phyloP scores from a whole-genome alignment of 306 rosid genomes.

The Cucumis hystrix region DNA sequence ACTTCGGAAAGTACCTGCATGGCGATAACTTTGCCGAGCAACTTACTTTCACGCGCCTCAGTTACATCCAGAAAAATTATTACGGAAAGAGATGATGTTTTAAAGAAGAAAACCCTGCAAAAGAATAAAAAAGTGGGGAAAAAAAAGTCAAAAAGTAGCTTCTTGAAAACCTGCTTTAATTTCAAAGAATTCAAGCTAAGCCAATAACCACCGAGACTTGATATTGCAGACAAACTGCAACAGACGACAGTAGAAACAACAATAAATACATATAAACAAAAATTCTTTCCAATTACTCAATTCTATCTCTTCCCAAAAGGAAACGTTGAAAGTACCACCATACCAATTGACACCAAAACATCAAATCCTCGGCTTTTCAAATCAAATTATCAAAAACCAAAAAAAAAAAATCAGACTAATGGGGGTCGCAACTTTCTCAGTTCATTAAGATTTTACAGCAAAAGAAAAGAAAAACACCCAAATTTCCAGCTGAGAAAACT shows the following conservation, averaged over 20 bases:
- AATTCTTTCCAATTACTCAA: neutral
- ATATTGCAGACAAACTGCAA: neutral
- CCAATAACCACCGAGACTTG: neutral
- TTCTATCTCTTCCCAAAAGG: neutral
- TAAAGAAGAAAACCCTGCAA: neutral
- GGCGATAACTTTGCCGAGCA: neutral
- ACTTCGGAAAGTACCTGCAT: neutral
- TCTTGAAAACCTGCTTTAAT: neutral
- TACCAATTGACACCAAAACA: neutral
- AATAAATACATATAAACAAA: neutral
- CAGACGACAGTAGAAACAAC: neutral
- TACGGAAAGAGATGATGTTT: neutral
- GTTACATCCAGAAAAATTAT: neutral
- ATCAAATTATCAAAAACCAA: neutral
- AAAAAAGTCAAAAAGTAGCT: neutral
- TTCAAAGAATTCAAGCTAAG: neutral
- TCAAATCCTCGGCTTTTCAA: neutral
- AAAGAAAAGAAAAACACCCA: neutral
- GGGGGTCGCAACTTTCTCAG: neutral
- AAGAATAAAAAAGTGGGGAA: neutral
- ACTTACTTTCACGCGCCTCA: conserved; percentile 7
- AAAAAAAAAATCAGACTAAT: neutral
- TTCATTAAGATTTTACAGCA: neutral
- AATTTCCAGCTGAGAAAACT: neutral
- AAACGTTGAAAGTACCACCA: neutral